Evolutionary conservation across 345 rosid genomes (phyloP).

Genomic region (Salix purpurea): DNA sequence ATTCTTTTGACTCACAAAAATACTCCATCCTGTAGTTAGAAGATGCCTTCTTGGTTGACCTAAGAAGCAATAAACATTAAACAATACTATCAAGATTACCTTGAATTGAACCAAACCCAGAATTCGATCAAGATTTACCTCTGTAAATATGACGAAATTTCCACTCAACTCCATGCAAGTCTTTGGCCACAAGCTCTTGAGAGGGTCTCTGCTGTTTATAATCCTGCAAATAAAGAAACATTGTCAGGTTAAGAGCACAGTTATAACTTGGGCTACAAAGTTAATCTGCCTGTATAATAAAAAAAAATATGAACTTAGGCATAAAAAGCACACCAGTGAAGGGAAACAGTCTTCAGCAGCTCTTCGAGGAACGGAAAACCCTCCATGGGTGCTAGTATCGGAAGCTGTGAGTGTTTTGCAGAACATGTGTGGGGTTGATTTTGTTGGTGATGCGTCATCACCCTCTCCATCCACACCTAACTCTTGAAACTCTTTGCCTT

Average conservation of each 20-base stretch:
- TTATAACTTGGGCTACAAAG: background rate
- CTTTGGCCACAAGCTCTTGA: constrained; percentile 86
- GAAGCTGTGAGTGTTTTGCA: constrained; percentile 90
- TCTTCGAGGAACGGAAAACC: constrained; percentile 86
- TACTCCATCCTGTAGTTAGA: constrained; percentile 95
- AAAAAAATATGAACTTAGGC: background rate
- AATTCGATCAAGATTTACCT: constrained; percentile 38
- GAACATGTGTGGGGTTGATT: constrained; percentile 76
- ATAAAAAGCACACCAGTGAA: constrained; percentile 47
- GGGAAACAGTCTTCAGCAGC: constrained; percentile 92
- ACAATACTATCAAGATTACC: constrained; percentile 2
- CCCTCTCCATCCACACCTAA: constrained; percentile 51
- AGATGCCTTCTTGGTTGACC: constrained; percentile 99
- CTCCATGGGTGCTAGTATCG: constrained; percentile 94
- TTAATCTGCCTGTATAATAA: background rate
- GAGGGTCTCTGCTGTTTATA: constrained; percentile 85
- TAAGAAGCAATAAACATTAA: constrained; percentile 29
- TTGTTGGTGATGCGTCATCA: constrained; percentile 45
- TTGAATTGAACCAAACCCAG: constrained; percentile 8
- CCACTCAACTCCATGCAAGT: constrained; percentile 87
- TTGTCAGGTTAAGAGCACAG: constrained; percentile 1
- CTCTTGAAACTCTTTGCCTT: constrained; percentile 46
- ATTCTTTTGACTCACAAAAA: constrained; percentile 85
- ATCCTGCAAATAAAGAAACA: constrained; percentile 42
- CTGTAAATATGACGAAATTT: constrained; percentile 82